Evolutionary conservation across 2,329 filamentous ascomycete genomes (phyloP).

Genomic region (Fusarium foetens): DNA sequence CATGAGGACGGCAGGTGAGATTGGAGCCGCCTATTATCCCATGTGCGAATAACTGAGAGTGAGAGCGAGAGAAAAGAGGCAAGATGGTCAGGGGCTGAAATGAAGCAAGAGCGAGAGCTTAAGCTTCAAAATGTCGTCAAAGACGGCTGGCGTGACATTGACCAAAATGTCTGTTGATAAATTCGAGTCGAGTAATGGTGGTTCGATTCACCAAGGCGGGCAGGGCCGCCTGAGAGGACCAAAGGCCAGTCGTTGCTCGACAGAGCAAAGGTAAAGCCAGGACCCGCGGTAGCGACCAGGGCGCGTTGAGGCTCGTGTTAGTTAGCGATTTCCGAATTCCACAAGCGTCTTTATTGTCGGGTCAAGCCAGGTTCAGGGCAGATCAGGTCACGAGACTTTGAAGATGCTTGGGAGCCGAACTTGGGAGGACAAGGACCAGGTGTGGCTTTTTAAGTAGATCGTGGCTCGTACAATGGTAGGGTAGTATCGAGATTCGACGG

Average conservation of each 20-base stretch:
- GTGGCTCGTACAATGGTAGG: slow-evolving; percentile 20
- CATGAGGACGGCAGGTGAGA: slow-evolving; percentile 57
- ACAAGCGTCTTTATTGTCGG: slow-evolving; percentile 16
- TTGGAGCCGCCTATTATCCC: slow-evolving; percentile 33
- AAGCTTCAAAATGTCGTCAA: slow-evolving; percentile 22
- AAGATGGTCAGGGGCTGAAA: slow-evolving; percentile 4
- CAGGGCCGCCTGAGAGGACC: slow-evolving; percentile 30
- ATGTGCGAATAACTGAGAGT: slow-evolving; percentile 33
- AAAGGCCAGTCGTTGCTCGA: slow-evolving; percentile 29
- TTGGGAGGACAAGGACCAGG: slow-evolving; percentile 33
- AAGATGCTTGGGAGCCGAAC: slow-evolving; percentile 12
- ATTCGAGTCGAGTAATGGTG: slow-evolving; percentile 21
- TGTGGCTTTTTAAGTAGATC: slow-evolving; percentile 18
- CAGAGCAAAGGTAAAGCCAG: slow-evolving; percentile 19
- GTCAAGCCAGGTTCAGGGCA: slow-evolving; percentile 2
- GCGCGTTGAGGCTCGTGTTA: slow-evolving; percentile 37
- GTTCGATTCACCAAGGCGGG: slow-evolving; percentile 37
- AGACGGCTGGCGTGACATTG: slow-evolving; percentile 41
- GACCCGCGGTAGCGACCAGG: slow-evolving; percentile 20
- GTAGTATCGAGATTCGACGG: background rate
- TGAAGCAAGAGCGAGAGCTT: slow-evolving; percentile 20
- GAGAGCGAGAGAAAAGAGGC: slow-evolving; percentile 7
- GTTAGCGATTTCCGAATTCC: slow-evolving; percentile 25
- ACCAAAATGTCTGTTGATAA: slow-evolving; percentile 26
- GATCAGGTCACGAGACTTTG: slow-evolving; percentile 35